Percentiles rank a stretch among this genome's conserved stretches.
Conservation (phyloP, 306 rosid species). For the Medicago truncatula region DNA sequence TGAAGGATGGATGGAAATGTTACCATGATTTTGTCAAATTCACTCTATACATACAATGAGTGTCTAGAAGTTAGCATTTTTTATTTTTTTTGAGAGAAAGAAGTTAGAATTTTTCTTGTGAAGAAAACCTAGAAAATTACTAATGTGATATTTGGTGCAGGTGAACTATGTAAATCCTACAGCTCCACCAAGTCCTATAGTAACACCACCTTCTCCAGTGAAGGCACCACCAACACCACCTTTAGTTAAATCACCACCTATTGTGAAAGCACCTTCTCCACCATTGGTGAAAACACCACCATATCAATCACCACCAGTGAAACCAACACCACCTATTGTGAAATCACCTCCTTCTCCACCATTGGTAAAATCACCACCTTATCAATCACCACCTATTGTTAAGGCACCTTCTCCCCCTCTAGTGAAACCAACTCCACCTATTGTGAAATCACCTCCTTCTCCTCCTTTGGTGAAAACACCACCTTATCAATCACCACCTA, state of each 20-base stretch:
- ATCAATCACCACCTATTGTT: slow-evolving; percentile 32
- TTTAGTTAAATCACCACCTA: slow-evolving; percentile 34
- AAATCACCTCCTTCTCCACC: slow-evolving; percentile 28
- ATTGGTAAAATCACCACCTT: slow-evolving; percentile 42
- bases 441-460: slow-evolving; percentile 14
- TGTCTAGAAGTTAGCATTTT: neutral
- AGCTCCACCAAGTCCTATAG: slow-evolving; percentile 13
- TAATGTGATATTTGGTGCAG: slow-evolving; percentile 39
- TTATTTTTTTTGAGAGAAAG: too few relatives aligned
- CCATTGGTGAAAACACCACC: slow-evolving; percentile 10
- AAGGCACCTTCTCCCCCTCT: slow-evolving; percentile 26
- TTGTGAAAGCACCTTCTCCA: slow-evolving; percentile 37
- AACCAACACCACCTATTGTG: slow-evolving; percentile 29
- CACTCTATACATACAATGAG: too few relatives aligned
- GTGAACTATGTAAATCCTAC: slow-evolving; percentile 40
- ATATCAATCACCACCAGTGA: neutral
- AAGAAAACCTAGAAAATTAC: neutral
- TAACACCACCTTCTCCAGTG: slow-evolving; percentile 2
- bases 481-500: slow-evolving; percentile 33
- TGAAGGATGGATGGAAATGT: too few relatives aligned
- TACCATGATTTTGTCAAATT: neutral
- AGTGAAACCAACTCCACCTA: slow-evolving; percentile 40
- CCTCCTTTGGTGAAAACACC: slow-evolving; percentile 41
- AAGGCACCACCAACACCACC: slow-evolving; percentile 25
- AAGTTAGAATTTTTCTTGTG: neutral